Conservation (phyloP, 2,329 filamentous ascomycete species). For the Monilinia fructigena region DNA sequence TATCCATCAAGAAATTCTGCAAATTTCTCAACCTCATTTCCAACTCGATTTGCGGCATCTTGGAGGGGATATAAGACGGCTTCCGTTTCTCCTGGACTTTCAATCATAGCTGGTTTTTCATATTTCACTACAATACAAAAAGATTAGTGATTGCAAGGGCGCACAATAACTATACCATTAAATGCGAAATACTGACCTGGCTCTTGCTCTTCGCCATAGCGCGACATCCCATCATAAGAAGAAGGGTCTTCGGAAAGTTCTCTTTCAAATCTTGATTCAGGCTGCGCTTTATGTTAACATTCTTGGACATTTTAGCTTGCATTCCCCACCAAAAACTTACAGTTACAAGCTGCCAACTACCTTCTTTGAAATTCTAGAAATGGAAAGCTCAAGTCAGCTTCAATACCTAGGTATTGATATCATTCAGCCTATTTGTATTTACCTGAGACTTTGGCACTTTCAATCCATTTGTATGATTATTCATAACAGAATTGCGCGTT, state of each 20-base stretch:
- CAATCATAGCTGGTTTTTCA: constrained; percentile 33
- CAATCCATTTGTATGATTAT: constrained; percentile 28
- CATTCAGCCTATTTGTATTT: constrained; percentile 25
- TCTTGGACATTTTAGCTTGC: neutral
- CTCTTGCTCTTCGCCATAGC: constrained; percentile 34
- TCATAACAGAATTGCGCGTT: constrained; percentile 30
- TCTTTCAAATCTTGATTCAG: constrained; percentile 35
- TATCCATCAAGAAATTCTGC: constrained; percentile 80
- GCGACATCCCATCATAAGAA: constrained; percentile 38
- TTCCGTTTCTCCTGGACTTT: constrained; percentile 44
- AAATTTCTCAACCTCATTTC: constrained; percentile 82
- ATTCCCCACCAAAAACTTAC: constrained; percentile 29
- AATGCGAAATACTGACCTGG: constrained; percentile 31
- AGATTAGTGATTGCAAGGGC: neutral
- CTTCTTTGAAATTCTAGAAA: constrained; percentile 36
- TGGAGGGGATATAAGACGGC: constrained; percentile 58
- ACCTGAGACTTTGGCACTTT: constrained; percentile 23
- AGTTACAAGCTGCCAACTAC: constrained; percentile 38
- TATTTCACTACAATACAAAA: constrained; percentile 23
- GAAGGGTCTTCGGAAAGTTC: constrained; percentile 38
- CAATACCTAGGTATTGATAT: neutral
- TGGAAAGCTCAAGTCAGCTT: constrained; percentile 27
- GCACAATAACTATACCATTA: neutral
- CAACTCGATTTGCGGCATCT: constrained; percentile 65
- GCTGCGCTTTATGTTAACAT: constrained; percentile 24